A percentile compares a stretch with the other conserved stretches of the same genome.
Evolutionary conservation across 352 stramenopile species (phyloP).

Genomic region (Blastocystis sp.): DNA sequence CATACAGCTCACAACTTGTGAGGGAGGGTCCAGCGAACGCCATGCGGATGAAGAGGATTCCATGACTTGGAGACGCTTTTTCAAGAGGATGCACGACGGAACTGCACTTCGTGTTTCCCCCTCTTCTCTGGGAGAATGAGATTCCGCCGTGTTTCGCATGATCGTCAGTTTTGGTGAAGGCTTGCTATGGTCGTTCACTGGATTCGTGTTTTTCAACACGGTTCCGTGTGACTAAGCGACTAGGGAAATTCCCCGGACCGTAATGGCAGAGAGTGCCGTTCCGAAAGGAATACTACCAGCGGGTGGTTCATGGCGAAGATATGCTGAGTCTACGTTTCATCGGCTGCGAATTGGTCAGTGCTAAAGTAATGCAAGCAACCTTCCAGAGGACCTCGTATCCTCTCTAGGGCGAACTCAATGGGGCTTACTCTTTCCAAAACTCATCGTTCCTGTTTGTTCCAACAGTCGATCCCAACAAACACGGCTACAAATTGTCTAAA

Average conservation of each 20-base stretch:
- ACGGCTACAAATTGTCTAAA: slow-evolving; percentile 22
- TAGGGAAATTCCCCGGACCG: slow-evolving; percentile 54
- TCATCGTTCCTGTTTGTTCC: not conserved
- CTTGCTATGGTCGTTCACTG: slow-evolving; percentile 53
- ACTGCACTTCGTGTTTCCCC: not conserved
- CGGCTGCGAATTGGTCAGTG: slow-evolving; percentile 47
- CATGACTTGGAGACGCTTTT: too few species aligned
- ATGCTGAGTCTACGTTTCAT: slow-evolving; percentile 38
- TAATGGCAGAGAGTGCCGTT: slow-evolving; percentile 55
- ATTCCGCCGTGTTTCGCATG: not conserved
- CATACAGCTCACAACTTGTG: slow-evolving; percentile 20
- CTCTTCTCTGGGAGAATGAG: not conserved
- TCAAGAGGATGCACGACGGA: not conserved
- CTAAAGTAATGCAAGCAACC: slow-evolving; percentile 52
- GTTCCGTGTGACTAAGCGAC: slow-evolving; percentile 6
- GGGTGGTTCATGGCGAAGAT: slow-evolving; percentile 29
- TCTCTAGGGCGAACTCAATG: slow-evolving; percentile 43
- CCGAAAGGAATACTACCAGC: slow-evolving; percentile 49
- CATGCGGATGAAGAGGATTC: too few species aligned
- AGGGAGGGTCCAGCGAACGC: not conserved
- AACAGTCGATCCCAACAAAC: slow-evolving; percentile 2
- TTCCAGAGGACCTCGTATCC: not conserved
- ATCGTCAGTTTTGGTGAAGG: slow-evolving; percentile 52
- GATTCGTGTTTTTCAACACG: not conserved
- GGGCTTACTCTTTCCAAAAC: slow-evolving; percentile 54